Base-by-base conservation (phyloP, 2,329 filamentous ascomycete species). In the Tolypocladium album region DNA sequence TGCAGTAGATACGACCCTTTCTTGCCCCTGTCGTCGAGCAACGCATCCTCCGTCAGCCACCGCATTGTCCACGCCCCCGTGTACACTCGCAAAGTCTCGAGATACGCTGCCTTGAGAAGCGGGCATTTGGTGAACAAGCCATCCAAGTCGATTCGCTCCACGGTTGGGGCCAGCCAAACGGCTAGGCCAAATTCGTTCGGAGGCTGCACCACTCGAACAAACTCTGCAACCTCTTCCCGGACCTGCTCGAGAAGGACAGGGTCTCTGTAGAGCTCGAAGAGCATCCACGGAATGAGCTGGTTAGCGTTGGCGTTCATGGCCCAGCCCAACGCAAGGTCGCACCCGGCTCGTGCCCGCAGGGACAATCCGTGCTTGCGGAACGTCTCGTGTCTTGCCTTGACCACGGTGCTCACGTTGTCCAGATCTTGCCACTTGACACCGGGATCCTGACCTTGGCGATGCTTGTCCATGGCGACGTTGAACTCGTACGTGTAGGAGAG, bases 81-180 rank as follows among this genome's bases (percentile, higher is more conserved):
- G 36, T 78, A 76, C 0, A 77, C 57, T 13, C 76, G 67, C 55
- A 77, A 55, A 0, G 75, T 76, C 62, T 79, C 76, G 6, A 76
- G 62, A 50, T 76, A 76, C 2, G 72, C 67, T 0, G 74, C 74
- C 56, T 75, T 71, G 15, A 78, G 70, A 6, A 73, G 62, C 5
- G 74, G 74, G 57, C 75, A 76, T 12, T 69, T 68, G 7, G 64
- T 65, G 24, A 75, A 55, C 3, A 78, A 61, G 0, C 68, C 71
- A 0, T 77, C 67, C 22, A 76, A 27, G 58, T 78, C 74, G 8
- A 77, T 62, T 11, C 61, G 67, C 52, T 72, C 67, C 27, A 76
- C 61, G 50, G 65, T 62, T 22, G 74, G 67, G 6, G 74, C 66
- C 45, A 74, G 61, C 70, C 71, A 72, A 31, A 77, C 70, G 2